Percentiles rank a stretch among this genome's conserved stretches.
Evolutionary conservation across 805 yeast genomes (phyloP).

Genomic region (Babjeviella inositovora): DNA sequence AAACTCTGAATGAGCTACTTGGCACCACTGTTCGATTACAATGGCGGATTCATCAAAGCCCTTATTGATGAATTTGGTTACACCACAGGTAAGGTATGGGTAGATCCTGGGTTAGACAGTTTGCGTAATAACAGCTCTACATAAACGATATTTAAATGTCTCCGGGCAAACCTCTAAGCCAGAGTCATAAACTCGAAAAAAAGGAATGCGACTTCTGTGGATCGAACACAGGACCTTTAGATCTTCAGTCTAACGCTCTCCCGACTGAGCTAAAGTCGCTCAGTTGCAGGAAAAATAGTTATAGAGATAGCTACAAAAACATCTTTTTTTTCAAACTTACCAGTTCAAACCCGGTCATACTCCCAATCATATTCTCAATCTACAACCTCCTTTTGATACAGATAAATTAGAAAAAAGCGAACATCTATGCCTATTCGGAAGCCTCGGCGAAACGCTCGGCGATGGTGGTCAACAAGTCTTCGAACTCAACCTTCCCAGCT

Average conservation of each 20-base stretch:
- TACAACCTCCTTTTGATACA: background rate
- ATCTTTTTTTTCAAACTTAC: too few relatives aligned
- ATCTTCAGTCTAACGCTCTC: constrained; percentile 7
- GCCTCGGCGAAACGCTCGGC: constrained; percentile 93
- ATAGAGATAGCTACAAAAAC: constrained; percentile 1
- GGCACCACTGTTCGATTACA: too few relatives aligned
- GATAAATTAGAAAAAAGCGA: background rate
- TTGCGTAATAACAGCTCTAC: too few relatives aligned
- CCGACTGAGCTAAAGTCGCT: constrained; percentile 4
- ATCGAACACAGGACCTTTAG: constrained; percentile 32
- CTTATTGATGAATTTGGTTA: too few relatives aligned
- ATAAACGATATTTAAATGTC: too few relatives aligned
- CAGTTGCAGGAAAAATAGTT: background rate
- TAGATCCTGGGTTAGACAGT: too few relatives aligned
- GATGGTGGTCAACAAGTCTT: constrained; percentile 54
- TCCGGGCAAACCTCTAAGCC: too few relatives aligned
- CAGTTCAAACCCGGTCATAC: background rate
- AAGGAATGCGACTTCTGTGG: constrained; percentile 27
- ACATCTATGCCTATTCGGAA: constrained; percentile 46
- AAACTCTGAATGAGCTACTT: too few relatives aligned
- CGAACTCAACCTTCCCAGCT: constrained; percentile 64
- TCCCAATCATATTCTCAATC: background rate
- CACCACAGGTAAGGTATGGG: too few relatives aligned
- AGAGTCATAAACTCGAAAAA: too few relatives aligned
- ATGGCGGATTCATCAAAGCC: too few relatives aligned